Conservation (phyloP, 345 rosid genomes). For the Eucalyptus cloeziana region DNA sequence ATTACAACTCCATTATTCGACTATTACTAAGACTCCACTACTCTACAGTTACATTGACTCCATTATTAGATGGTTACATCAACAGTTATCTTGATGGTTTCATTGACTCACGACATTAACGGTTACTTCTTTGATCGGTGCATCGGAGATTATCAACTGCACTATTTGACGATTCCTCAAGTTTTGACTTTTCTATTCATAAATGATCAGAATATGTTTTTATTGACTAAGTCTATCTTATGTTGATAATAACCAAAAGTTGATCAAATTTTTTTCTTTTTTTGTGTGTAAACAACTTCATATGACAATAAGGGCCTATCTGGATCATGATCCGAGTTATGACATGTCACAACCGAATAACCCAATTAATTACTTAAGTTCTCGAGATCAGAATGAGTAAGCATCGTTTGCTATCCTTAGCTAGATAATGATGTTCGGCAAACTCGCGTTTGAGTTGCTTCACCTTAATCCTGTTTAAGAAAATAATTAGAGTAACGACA, state of each 20-base stretch:
- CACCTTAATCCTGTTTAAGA: not conserved
- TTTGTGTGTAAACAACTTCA: not conserved
- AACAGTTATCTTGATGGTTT: not conserved
- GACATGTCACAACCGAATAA: not conserved
- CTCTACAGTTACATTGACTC: not conserved
- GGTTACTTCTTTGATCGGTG: not conserved
- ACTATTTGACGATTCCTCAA: not conserved
- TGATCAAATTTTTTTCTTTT: too few relatives aligned
- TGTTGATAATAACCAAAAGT: not conserved
- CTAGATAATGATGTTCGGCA: not conserved
- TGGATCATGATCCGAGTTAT: not conserved
- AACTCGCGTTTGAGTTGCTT: not conserved
- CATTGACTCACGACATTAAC: not conserved
- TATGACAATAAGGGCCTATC: not conserved
- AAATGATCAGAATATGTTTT: not conserved
- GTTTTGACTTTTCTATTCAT: not conserved
- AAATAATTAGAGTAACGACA: not conserved
- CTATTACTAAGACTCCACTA: not conserved
- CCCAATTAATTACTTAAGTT: not conserved
- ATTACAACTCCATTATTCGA: not conserved
- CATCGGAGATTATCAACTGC: not conserved
- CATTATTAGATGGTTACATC: not conserved
- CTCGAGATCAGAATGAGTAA: not conserved
- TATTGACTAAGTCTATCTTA: not conserved
- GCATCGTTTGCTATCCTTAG: not conserved